Conservation (phyloP, 73 alveolate species). For the Effrenium voratum region DNA sequence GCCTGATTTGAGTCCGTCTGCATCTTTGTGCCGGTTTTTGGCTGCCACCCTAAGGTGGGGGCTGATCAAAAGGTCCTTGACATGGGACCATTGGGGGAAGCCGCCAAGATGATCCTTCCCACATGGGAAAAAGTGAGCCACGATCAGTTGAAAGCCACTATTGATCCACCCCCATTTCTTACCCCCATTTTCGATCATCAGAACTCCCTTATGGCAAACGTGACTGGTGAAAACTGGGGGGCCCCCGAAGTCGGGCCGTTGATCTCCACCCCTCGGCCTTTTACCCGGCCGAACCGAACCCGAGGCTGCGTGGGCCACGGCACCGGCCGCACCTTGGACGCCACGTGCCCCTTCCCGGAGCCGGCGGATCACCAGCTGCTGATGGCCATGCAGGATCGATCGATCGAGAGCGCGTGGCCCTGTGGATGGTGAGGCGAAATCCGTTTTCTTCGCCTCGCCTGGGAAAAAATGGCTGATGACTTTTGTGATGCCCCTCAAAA, state of each 20-base stretch:
- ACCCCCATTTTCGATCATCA: not conserved
- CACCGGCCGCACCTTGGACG: slow-evolving; percentile 32
- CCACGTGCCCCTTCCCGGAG: slow-evolving; percentile 54
- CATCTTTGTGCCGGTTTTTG: too few relatives aligned
- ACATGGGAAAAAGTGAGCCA: too few relatives aligned
- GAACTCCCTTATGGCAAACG: not conserved
- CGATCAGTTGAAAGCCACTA: too few relatives aligned
- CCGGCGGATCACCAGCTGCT: slow-evolving; percentile 73
- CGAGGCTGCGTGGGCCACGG: slow-evolving; percentile 57
- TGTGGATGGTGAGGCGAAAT: not conserved
- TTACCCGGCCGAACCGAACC: not conserved
- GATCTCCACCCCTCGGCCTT: not conserved
- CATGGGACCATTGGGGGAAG: too few relatives aligned
- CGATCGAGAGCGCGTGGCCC: not conserved
- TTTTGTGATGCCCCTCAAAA: not conserved
- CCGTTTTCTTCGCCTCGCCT: not conserved
- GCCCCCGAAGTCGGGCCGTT: not conserved
- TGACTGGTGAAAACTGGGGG: not conserved
- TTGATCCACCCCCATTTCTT: not conserved
- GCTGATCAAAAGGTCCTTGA: too few relatives aligned
- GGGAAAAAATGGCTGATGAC: too few relatives aligned
- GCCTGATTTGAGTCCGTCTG: too few relatives aligned
- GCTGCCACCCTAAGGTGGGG: too few relatives aligned
- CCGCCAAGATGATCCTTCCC: too few relatives aligned
- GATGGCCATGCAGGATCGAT: slow-evolving; percentile 55